These are phyloP conservation scores for Aristolochia fimbriata DNA, from an alignment of 164 flowering plant genomes.

Conservation along the genomic window DNA sequence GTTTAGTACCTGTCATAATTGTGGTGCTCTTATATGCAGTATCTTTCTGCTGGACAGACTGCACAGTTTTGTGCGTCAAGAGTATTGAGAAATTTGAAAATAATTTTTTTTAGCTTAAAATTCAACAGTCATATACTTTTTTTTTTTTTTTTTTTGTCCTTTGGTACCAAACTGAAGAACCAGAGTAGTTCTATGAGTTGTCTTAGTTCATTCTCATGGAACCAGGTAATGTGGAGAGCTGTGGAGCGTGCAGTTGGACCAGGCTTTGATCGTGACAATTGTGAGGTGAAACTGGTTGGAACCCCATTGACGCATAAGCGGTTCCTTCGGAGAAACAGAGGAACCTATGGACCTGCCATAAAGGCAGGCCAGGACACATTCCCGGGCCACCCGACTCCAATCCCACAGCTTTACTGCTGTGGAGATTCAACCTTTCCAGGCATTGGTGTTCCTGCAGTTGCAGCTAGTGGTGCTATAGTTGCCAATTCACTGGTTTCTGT, in stretches of 20 bases:
- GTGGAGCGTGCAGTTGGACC: conserved; percentile 85
- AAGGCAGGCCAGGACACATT: conserved; percentile 68
- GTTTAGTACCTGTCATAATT: no score
- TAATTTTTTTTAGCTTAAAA: no score
- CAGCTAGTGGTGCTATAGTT: conserved; percentile 97
- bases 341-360: conserved; percentile 93
- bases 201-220: no score
- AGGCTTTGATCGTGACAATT: conserved; percentile 68
- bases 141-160: background rate
- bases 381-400: conserved; percentile 84
- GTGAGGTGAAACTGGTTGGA: conserved; percentile 87
- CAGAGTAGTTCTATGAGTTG: no score
- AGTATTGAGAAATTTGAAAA: no score
- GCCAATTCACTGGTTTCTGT: conserved; percentile 90
- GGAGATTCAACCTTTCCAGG: conserved; percentile 98
- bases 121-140: background rate
- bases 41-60: no score
- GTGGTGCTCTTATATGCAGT: no score
- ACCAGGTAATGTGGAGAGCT: conserved; percentile 89
- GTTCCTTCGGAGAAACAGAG: conserved; percentile 80
- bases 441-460: conserved; percentile 96
- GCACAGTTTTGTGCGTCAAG: no score
- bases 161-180: background rate
- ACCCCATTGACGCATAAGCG: conserved; percentile 86
- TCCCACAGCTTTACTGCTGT: conserved; percentile 74